Conservation (phyloP, 768 basidiomycete genomes). For the Pulveroboletus ravenelii region DNA sequence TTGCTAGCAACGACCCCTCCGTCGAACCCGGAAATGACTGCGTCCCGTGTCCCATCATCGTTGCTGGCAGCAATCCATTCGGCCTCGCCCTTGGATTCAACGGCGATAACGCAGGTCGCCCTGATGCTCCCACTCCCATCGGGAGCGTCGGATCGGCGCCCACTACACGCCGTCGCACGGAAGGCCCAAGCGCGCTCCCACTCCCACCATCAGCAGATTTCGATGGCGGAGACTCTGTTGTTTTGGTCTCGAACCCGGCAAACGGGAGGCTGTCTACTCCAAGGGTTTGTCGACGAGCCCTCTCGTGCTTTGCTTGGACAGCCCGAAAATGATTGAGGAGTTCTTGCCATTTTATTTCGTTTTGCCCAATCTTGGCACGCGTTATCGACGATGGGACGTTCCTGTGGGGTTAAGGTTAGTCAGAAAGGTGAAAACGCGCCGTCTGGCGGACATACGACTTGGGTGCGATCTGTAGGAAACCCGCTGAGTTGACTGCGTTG, state of each 20-base stretch:
- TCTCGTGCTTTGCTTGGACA: conserved; percentile 89
- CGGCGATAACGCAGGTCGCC: conserved; percentile 55
- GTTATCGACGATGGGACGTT: conserved; percentile 33
- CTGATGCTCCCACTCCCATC: conserved; percentile 13
- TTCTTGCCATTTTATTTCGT: conserved; percentile 98
- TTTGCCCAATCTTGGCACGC: conserved; percentile 74
- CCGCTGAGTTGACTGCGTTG: conserved; percentile 91
- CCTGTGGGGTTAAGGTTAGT: conserved; percentile 29
- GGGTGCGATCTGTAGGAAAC: conserved; percentile 86
- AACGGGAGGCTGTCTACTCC: conserved; percentile 59
- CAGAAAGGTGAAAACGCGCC: too few relatives aligned
- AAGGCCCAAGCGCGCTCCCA: conserved; percentile 33
- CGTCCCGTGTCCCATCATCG: conserved; percentile 35
- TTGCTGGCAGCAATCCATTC: conserved; percentile 37
- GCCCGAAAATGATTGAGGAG: conserved; percentile 87
- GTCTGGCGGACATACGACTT: conserved; percentile 55
- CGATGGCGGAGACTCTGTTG: conserved; percentile 16
- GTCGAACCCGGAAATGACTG: conserved; percentile 23
- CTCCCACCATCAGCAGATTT: conserved; percentile 4
- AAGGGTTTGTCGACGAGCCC: conserved; percentile 72
- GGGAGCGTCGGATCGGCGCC: conserved; percentile 39
- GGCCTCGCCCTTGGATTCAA: conserved; percentile 67
- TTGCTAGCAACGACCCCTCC: conserved; percentile 16
- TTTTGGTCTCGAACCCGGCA: conserved; percentile 37
- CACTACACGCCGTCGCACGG: conserved; percentile 59